Conservation (phyloP, 306 rosid genomes). For the Prinsepia uniflora region DNA sequence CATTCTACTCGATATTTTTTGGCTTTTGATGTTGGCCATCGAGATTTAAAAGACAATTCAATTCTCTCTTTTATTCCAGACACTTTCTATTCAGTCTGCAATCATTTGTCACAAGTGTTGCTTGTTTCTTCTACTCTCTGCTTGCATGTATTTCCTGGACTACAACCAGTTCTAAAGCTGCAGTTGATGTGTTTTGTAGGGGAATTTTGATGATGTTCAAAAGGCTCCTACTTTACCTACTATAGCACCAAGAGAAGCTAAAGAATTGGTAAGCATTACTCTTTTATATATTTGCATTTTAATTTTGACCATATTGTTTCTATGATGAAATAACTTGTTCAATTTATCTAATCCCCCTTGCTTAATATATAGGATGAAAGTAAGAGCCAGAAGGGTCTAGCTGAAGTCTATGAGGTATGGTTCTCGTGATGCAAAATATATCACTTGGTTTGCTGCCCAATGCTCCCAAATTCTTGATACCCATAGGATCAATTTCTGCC, state of each 20-base stretch:
- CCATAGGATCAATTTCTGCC: not conserved
- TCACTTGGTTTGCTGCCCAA: constrained; percentile 17
- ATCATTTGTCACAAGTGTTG: not conserved
- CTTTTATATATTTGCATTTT: constrained; percentile 20
- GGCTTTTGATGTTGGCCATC: not conserved
- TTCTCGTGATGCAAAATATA: constrained; percentile 24
- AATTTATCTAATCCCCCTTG: constrained; percentile 14
- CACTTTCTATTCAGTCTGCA: not conserved
- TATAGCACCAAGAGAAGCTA: constrained; percentile 60
- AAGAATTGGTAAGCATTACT: constrained; percentile 64
- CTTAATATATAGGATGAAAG: constrained; percentile 64
- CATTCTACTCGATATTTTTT: not conserved
- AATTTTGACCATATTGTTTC: constrained; percentile 9
- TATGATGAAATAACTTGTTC: constrained; percentile 17
- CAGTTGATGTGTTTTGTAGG: constrained; percentile 44
- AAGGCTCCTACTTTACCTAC: constrained; percentile 60
- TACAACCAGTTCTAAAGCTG: not conserved
- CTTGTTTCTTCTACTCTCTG: not conserved
- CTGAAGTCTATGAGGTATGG: constrained; percentile 84
- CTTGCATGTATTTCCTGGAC: not conserved
- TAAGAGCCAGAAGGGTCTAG: constrained; percentile 90
- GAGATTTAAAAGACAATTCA: not conserved
- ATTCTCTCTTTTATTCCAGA: not conserved
- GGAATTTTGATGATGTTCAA: constrained; percentile 63
- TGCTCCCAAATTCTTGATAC: not conserved